Evolutionary conservation across 768 basidiomycete genomes (phyloP), one percentile per base, ranked within the genome.

Genomic region (Pisolithus microcarpus): DNA sequence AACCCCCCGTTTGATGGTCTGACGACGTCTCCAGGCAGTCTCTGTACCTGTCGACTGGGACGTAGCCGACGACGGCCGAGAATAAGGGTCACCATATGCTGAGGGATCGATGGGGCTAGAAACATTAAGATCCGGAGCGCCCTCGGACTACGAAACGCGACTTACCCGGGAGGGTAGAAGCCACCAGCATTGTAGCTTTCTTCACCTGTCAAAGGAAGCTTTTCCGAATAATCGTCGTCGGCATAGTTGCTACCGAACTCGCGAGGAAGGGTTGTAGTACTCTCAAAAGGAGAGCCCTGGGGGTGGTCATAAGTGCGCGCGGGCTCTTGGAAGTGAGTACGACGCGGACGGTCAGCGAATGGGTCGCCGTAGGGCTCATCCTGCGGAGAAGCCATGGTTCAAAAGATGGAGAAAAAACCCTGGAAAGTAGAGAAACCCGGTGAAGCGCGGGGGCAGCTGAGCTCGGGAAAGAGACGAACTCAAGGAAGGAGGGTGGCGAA

Each of bases 1-100:
- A 21, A 92, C 90, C 52, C 91, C 85, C 48, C 92, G 87, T 64
- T 90, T 90, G 70, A 93, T 88, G 30, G 88, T 91, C 68, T 95
- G 91, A 50, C 91, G 84, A 52, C 87, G 82, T 56, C 77, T 70
- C 79, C 79, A 81, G 2, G 80, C 82, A 46, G 71, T 79, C 52
- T 85, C 82, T 46, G 71, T 71, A 54, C 72, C 78, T 18, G 76
- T 78, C 38, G 79, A 76, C 18, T 74, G 71, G 0, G 81, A 82
- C 42, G 76, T 69, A 15, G 72, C 66, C 18, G 82, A 83, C 38
- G 49, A 58, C 16, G 74, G 85, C 61, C 73, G 82, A 53, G 61
- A 40, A 58, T 83, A 87, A 0, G 87, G 84, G 54, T 88, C 86
- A 9, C 84, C 87, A 60, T 76, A 84, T 1, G 75, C 67, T 46